Base-by-base conservation (phyloP, 441 rosid species). In the Populus hybrid region DNA sequence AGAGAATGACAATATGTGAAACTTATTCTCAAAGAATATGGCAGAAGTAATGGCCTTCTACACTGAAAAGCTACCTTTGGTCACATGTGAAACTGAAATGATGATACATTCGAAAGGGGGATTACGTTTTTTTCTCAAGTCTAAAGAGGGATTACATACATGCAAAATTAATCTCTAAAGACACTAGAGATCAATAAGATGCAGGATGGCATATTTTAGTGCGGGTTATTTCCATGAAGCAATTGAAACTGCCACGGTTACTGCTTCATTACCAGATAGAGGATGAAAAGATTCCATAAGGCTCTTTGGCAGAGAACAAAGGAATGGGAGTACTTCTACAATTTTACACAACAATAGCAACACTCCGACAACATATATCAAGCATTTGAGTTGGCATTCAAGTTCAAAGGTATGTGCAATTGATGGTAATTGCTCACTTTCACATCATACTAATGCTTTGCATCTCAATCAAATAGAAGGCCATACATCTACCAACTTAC, bases 401-500 rank as follows among this genome's bases (percentile, higher is more conserved):
- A 75, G 38, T 28, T 28, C 30, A 28, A 28, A 28, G 23, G 21
- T 57, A 23, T 59, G 16, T 66, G 26, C 70, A 34, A 36, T 14
- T 50, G 6, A 75, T 23, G 59, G 36, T 26, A 3, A 53, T 74
- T n/a, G 7, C 30, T 38, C 66, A 26, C 67, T n/a, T 26, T 65
- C 70, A 59, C 36, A n/a, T 30, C 66, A 46, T 46, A 23, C 21
- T 74, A 61, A 67, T 72, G 35, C 23, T 67, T 57, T 28, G 42
- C 9, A 76, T 7, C 35, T 73, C 36, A 63, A 71, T 72, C 71
- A 46, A 12, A 72, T 1, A 76, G 34, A 61, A 6, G 64, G 70
- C n/a, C 28, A 57, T 40, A 34, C 23, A 65, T 18, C 28, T 59
- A 28, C 30, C 30, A 28, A 66, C 90, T 86, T 90, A 97, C 99